Percentiles rank a stretch among this genome's conserved stretches.
Conservation (phyloP, 345 rosid species). For the Sisymbrium irio region DNA sequence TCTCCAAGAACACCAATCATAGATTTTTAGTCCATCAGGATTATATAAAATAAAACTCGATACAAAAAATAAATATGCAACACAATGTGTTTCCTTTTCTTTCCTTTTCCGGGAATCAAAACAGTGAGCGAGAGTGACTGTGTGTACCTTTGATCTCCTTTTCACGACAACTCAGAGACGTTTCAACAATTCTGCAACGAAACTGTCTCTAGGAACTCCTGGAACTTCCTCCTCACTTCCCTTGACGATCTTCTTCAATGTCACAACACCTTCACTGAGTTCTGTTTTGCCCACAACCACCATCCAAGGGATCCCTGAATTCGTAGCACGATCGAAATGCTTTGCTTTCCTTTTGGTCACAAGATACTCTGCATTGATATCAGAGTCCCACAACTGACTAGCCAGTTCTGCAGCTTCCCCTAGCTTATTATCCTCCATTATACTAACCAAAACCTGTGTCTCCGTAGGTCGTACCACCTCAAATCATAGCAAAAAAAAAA, state of each 20-base stretch:
- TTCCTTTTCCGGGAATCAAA: background rate
- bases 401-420: constrained; percentile 60
- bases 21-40: background rate
- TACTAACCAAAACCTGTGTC: constrained; percentile 67
- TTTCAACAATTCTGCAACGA: constrained; percentile 48
- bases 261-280: constrained; percentile 56
- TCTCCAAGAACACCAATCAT: background rate
- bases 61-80: background rate
- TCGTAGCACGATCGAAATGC: constrained; percentile 39
- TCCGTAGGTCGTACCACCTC: constrained; percentile 68
- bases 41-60: background rate
- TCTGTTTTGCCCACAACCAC: constrained; percentile 64
- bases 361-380: constrained; percentile 62
- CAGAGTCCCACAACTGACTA: constrained; percentile 59
- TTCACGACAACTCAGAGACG: constrained; percentile 29
- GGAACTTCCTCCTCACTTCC: constrained; percentile 42
- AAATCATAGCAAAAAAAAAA: background rate
- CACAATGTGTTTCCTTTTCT: background rate
- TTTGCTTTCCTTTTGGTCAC: constrained; percentile 59
- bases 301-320: constrained; percentile 44
- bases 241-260: constrained; percentile 52
- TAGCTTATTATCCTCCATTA: constrained; percentile 56
- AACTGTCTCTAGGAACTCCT: constrained; percentile 38
- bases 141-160: background rate
- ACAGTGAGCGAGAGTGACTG: background rate